Percentiles rank a stretch among this genome's conserved stretches.
phyloP scores from a whole-genome alignment of 345 rosid species.

The Excoecaria cochinchinensis region DNA sequence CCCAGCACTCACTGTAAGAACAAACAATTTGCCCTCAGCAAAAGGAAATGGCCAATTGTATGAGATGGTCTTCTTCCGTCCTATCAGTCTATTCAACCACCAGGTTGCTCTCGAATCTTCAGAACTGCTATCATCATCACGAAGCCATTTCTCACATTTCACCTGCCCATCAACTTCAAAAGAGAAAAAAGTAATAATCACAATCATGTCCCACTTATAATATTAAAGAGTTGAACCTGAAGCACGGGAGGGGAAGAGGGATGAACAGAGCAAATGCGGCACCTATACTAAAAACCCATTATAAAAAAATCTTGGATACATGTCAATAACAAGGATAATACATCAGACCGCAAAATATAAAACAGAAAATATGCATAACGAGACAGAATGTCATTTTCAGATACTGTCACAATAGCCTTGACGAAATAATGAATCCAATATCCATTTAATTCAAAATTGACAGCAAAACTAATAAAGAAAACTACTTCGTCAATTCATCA shows the following conservation, averaged over 20 bases:
- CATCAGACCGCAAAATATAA: background rate
- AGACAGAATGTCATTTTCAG: constrained; percentile 5
- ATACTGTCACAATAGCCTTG: background rate
- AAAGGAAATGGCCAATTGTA: constrained; percentile 90
- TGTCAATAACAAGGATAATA: background rate
- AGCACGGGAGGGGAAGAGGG: background rate
- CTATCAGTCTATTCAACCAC: constrained; percentile 87
- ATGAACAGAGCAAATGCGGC: background rate
- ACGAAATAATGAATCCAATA: background rate
- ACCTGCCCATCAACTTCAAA: constrained; percentile 78
- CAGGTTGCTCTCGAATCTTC: constrained; percentile 70
- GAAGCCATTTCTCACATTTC: constrained; percentile 95
- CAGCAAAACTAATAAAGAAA: background rate
- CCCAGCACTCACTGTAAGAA: constrained; percentile 81
- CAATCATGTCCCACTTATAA: background rate
- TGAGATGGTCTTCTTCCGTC: constrained; percentile 59
- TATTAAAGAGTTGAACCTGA: background rate
- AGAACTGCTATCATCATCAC: constrained; percentile 58
- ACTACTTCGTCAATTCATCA: background rate
- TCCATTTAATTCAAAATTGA: background rate
- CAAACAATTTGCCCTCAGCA: constrained; percentile 71
- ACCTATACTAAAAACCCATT: background rate
- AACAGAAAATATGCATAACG: background rate
- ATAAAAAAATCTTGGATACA: background rate
- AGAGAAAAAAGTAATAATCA: background rate